Evolutionary conservation across 2,329 filamentous ascomycete species (phyloP), one percentile per base, ranked within the genome.

Genomic region (Albifimbria verrucaria): DNA sequence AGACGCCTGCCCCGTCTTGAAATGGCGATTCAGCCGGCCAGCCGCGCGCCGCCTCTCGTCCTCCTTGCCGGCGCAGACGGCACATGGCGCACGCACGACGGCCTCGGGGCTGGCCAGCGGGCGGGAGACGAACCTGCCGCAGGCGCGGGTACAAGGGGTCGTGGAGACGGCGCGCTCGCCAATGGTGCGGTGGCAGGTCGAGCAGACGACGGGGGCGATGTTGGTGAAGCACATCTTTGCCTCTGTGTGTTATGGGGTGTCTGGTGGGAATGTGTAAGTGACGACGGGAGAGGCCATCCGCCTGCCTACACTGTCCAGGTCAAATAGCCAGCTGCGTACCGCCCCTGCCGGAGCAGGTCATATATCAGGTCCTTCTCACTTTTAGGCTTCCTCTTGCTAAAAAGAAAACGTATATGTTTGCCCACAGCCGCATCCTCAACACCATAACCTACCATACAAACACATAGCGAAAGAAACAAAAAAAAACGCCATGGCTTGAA

Each of bases 191-290:
- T 32, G 21, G 51, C 51, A 52, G 42, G 22, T 22, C 10, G 22
- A n/a, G 18, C 51, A 49, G 17, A 42, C 18, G 22, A 49, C 32
- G 26, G 20, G n/a, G 45, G 39, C 28, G 24, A 52, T n/a, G 39
- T 52, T 21, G 18, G 24, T 48, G 51, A 52, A 49, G 42, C 51
- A 52, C 51, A 52, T 52, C 42, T 6, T 44, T 21, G 18, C 7
- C 12, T 48, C 17, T 28, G 43, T 45, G 5, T 12, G n/a, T 21
- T 18, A 36, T 36, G 28, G 10, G 28, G 28, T n/a, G 10, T 36
- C n/a, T 36, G 10, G n/a, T n/a, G n/a, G n/a, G n/a, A n/a, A n/a
- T n/a, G n/a, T n/a, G n/a, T n/a, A n/a, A 15, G 42, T 20, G 42
- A 44, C 22, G 42, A 21, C 4, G 42, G 22, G 42, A n/a, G 18